These are phyloP conservation scores for Cladosporium sp. DNA, from an alignment of 2,329 filamentous ascomycete species.

Conservation along the genomic window DNA sequence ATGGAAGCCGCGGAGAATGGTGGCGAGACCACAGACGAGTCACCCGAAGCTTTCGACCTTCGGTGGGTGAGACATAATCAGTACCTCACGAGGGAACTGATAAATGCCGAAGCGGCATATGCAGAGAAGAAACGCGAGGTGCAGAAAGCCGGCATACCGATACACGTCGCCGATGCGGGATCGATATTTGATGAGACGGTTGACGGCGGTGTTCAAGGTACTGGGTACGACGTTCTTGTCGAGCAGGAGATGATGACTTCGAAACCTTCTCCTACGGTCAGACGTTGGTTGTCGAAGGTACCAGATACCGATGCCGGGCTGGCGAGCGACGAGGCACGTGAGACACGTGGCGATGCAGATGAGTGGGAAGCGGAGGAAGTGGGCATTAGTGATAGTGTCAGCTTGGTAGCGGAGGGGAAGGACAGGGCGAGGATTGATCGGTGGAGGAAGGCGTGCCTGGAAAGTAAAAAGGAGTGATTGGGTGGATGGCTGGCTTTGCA, in stretches of 20 bases:
- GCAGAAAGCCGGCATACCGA: constrained; percentile 12
- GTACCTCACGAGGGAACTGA: constrained; percentile 17
- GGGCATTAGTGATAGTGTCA: constrained; percentile 19
- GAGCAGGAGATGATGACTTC: constrained; percentile 4
- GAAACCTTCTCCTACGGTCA: neutral
- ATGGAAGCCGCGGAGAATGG: constrained; percentile 2
- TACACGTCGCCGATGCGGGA: constrained; percentile 11
- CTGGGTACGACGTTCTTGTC: neutral
- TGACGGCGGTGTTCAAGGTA: neutral
- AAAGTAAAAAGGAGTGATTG: neutral
- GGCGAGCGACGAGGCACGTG: neutral
- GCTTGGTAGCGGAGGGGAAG: constrained; percentile 19
- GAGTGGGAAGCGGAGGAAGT: constrained; percentile 16
- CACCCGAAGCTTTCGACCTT: constrained; percentile 15
- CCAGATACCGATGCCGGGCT: neutral
- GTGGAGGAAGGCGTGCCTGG: constrained; percentile 13
- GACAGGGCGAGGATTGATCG: constrained; percentile 18
- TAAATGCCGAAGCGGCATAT: constrained; percentile 19
- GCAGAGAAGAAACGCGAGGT: constrained; percentile 12
- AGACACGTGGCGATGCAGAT: constrained; percentile 8
- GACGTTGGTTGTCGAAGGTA: constrained; percentile 1
- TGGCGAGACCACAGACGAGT: constrained; percentile 8
- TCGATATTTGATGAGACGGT: constrained; percentile 16
- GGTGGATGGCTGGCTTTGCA: too few relatives aligned
- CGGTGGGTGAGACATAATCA: constrained; percentile 14